Conservation (phyloP, 1,284 basidiomycete genomes). For the Trichosporon sp. region DNA sequence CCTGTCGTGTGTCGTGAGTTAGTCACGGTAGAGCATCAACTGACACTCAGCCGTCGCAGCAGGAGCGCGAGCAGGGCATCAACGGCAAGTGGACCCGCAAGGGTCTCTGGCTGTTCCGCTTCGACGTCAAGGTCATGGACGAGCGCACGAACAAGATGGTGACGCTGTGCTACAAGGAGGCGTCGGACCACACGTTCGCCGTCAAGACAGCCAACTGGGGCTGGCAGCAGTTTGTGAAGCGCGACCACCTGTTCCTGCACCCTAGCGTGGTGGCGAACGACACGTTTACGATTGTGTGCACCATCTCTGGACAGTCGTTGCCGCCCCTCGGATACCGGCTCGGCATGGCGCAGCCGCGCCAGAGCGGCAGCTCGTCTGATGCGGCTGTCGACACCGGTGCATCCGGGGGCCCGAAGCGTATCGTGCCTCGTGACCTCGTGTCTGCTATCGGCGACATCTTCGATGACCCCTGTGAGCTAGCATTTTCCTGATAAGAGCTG, state of each 20-base stretch:
- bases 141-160: conserved; percentile 24
- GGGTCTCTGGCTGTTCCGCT: conserved; percentile 74
- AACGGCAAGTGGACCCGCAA: conserved; percentile 73
- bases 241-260: conserved; percentile 67
- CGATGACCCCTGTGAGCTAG: conserved; percentile 56
- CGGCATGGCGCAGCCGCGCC: conserved; percentile 29
- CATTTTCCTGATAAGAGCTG: not conserved
- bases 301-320: conserved; percentile 63
- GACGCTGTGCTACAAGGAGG: conserved; percentile 61
- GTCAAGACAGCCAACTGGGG: conserved; percentile 80
- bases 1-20: conserved; percentile 67
- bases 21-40: conserved; percentile 25
- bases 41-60: conserved; percentile 56
- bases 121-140: conserved; percentile 61
- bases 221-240: conserved; percentile 68
- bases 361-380: conserved; percentile 32
- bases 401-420: conserved; percentile 34
- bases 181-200: conserved; percentile 74
- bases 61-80: conserved; percentile 63
- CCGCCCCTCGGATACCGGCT: conserved; percentile 53
- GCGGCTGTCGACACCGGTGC: conserved; percentile 40
- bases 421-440: conserved; percentile 41
- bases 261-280: conserved; percentile 55
- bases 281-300: conserved; percentile 69
- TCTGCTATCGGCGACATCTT: conserved; percentile 65